These are phyloP conservation scores for Angophora floribunda DNA, from an alignment of 345 rosid species.

Conservation along the genomic window DNA sequence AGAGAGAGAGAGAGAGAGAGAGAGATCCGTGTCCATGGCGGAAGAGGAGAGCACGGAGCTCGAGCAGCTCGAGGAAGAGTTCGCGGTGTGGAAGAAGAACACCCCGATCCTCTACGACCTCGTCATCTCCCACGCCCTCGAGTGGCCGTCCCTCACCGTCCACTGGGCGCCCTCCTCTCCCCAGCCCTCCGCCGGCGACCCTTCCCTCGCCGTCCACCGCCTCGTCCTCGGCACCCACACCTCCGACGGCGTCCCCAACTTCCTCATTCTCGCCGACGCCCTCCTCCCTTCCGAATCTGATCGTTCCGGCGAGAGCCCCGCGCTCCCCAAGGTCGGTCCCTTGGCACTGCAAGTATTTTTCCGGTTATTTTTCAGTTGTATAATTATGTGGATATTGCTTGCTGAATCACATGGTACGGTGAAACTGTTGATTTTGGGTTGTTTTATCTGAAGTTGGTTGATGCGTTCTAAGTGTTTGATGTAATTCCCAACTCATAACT, in stretches of 20 bases:
- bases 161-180: conserved; percentile 74
- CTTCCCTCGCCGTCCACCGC: conserved; percentile 49
- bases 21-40: conserved; percentile 24
- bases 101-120: conserved; percentile 88
- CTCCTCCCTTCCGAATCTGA: conserved; percentile 51
- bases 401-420: background rate
- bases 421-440: background rate
- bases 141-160: conserved; percentile 96
- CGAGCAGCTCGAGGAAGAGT: conserved; percentile 76
- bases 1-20: background rate
- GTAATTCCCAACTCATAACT: background rate
- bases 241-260: conserved; percentile 58
- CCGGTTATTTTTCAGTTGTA: background rate
- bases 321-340: background rate
- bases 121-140: conserved; percentile 77
- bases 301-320: background rate
- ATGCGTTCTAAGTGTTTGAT: conserved; percentile 26
- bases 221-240: conserved; percentile 87
- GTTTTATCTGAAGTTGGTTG: background rate
- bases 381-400: background rate
- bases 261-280: conserved; percentile 71
- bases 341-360: background rate
- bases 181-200: conserved; percentile 33
- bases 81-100: conserved; percentile 84
- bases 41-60: conserved; percentile 22